Conservation (phyloP, 2,329 filamentous ascomycete genomes). For the Botrytis fabae region DNA sequence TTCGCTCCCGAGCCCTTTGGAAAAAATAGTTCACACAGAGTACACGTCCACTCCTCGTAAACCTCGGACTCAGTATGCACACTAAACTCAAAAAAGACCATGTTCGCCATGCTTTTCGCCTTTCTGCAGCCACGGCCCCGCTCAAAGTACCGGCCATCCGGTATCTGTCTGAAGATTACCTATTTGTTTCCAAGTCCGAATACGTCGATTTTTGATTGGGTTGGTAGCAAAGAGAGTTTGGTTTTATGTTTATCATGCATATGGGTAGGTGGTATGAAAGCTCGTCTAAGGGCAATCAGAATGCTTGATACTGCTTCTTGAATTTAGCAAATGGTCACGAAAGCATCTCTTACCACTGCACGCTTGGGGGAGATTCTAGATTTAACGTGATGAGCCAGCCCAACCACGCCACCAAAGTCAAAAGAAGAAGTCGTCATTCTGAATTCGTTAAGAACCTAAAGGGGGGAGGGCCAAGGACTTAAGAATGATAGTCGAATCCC, state of each 20-base stretch:
- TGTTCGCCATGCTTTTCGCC: neutral
- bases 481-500: neutral
- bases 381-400: neutral
- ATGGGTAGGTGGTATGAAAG: neutral
- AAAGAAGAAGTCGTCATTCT: neutral
- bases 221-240: neutral
- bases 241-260: neutral
- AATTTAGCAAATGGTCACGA: neutral
- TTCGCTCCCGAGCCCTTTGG: slow-evolving; percentile 1
- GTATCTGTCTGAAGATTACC: neutral
- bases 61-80: neutral
- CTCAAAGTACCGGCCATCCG: neutral
- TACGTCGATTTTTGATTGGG: neutral
- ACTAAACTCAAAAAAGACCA: neutral
- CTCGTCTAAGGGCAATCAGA: neutral
- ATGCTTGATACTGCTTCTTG: neutral
- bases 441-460: neutral
- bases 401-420: neutral
- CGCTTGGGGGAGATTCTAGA: neutral
- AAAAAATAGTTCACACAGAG: neutral
- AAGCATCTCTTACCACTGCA: neutral
- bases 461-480: neutral
- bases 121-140: slow-evolving; percentile 13
- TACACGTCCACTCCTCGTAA: neutral
- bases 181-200: neutral